Conservation (phyloP, 2,329 filamentous ascomycete species). For the Thermochaetoides dissita region DNA sequence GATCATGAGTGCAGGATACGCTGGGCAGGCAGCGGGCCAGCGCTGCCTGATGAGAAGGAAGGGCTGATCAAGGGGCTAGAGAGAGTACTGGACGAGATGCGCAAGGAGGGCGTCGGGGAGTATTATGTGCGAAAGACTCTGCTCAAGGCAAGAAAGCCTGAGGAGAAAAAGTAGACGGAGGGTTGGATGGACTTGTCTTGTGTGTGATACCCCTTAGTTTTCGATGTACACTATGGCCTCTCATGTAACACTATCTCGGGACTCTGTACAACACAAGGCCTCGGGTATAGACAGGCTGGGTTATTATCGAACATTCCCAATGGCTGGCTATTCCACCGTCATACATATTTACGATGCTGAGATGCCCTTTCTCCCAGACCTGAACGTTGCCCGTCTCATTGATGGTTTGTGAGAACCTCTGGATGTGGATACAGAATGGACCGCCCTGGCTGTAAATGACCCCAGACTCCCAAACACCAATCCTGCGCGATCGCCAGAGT, state of each 20-base stretch:
- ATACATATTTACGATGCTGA: no score
- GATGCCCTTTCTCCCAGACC: no score
- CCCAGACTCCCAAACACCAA: no score
- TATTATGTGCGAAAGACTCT: slow-evolving; percentile 6
- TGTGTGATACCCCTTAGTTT: slow-evolving; percentile 7
- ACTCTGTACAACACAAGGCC: background rate
- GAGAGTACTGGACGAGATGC: slow-evolving; percentile 47
- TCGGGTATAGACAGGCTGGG: background rate
- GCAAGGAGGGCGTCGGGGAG: slow-evolving; percentile 18
- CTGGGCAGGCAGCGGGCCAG: slow-evolving; percentile 75
- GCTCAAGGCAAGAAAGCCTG: slow-evolving; percentile 2
- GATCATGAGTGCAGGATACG: slow-evolving; percentile 79
- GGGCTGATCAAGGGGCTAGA: slow-evolving; percentile 51
- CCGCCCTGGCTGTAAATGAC: no score
- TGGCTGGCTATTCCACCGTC: no score
- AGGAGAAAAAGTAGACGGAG: slow-evolving; percentile 1
- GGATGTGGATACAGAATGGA: no score
- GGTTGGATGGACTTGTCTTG: background rate
- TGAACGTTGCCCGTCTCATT: no score
- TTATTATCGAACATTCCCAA: background rate
- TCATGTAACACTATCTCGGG: slow-evolving; percentile 1
- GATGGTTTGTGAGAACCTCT: no score
- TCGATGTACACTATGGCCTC: slow-evolving; percentile 5
- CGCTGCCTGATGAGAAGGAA: slow-evolving; percentile 51
- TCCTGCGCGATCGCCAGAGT: no score